Percentiles rank a stretch among this genome's conserved stretches.
Conservation (phyloP, 148 eudicot species). For the Silene uniflora region DNA sequence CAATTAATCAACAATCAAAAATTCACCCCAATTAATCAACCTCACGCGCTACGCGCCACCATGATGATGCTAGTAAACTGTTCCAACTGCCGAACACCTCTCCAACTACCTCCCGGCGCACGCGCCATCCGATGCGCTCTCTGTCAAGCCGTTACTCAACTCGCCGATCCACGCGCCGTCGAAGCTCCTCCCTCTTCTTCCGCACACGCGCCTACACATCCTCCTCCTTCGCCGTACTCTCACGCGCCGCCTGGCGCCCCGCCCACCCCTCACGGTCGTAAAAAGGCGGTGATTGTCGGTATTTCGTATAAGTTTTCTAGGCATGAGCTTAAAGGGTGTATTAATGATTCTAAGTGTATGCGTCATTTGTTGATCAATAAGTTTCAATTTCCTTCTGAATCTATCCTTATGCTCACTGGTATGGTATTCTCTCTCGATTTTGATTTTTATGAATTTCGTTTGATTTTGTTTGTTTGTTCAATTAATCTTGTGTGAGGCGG, state of each 20-base stretch:
- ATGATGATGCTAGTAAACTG: conserved; percentile 80
- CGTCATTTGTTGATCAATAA: conserved; percentile 53
- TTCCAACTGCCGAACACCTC: conserved; percentile 71
- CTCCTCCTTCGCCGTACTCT: conserved; percentile 37
- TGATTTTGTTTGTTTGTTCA: background rate
- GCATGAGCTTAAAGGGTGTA: conserved; percentile 81
- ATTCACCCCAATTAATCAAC: background rate
- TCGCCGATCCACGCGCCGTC: conserved; percentile 59
- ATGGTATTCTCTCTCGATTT: conserved; percentile 2
- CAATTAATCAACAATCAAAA: no score
- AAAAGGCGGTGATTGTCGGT: conserved; percentile 87
- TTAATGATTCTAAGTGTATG: conserved; percentile 97
- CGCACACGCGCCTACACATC: conserved; percentile 19
- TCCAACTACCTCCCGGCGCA: conserved; percentile 83
- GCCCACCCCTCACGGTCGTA: conserved; percentile 50
- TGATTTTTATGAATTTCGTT: background rate
- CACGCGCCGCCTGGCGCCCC: conserved; percentile 58
- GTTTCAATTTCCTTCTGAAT: conserved; percentile 67
- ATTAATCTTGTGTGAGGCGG: background rate
- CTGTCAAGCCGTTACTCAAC: conserved; percentile 60
- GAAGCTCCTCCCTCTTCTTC: conserved; percentile 24
- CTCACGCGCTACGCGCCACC: conserved; percentile 1
- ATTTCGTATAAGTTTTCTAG: conserved; percentile 60
- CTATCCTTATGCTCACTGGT: conserved; percentile 94
- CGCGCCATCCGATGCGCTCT: conserved; percentile 74